A percentile compares a stretch with the other conserved stretches of the same genome.
Conservation (phyloP, 495 filamentous ascomycete genomes). For the Hypoxylon cercidicola region DNA sequence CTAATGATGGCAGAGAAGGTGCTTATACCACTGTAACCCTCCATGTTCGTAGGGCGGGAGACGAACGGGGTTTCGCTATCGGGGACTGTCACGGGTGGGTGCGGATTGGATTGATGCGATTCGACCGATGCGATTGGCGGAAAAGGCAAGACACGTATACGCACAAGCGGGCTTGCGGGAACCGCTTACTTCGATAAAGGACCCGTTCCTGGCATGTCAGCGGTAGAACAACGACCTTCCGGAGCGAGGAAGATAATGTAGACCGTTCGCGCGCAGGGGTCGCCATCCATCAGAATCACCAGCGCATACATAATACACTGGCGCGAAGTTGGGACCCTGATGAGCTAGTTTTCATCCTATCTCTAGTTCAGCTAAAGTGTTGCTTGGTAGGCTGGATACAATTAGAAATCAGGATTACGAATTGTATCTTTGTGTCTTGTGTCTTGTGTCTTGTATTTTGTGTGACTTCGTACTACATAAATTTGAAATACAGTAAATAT, state of each 20-base stretch:
- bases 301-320: conserved; percentile 7
- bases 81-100: conserved; percentile 21
- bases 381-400: too few species aligned
- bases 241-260: conserved; percentile 19
- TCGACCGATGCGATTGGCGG: conserved; percentile 34
- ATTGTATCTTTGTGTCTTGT: too few species aligned
- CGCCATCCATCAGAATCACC: conserved; percentile 10
- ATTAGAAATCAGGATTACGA: too few species aligned
- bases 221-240: conserved; percentile 25
- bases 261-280: conserved; percentile 7
- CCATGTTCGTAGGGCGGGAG: conserved; percentile 33
- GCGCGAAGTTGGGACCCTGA: conserved; percentile 15
- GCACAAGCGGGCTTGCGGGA: conserved; percentile 13
- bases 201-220: conserved; percentile 27
- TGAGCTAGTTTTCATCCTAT: conserved; percentile 1
- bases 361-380: too few species aligned
- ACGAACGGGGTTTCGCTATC: conserved; percentile 36
- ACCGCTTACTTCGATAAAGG: conserved; percentile 35
- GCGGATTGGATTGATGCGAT: conserved; percentile 13
- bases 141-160: conserved; percentile 27
- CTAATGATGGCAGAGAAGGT: conserved; percentile 33
- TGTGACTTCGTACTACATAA: too few species aligned
- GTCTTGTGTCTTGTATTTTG: too few species aligned
- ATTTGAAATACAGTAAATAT: too few species aligned
- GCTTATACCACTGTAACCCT: conserved; percentile 32